phyloP scores from a whole-genome alignment of 768 basidiomycete genomes.

The Tylopilus rubrobrunneus region DNA sequence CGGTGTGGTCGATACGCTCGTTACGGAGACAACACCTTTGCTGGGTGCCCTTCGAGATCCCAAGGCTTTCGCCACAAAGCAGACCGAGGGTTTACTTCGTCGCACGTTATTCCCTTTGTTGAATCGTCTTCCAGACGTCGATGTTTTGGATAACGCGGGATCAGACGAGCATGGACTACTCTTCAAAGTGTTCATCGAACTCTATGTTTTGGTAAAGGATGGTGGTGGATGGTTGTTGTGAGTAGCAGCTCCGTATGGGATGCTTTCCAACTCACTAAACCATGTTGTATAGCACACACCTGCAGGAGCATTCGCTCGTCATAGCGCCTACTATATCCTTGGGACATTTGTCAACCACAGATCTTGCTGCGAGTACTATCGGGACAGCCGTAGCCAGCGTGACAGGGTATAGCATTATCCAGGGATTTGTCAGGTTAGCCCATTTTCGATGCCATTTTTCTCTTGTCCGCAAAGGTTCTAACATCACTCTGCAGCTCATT shows the following conservation, averaged over 20 bases:
- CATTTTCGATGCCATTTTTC: background rate
- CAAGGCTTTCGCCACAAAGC: slow-evolving; percentile 18
- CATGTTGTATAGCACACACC: slow-evolving; percentile 8
- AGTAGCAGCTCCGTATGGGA: background rate
- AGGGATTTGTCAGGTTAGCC: slow-evolving; percentile 36
- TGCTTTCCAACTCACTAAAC: background rate
- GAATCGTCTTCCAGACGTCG: slow-evolving; percentile 16
- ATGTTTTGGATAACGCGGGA: slow-evolving; percentile 15
- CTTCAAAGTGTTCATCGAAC: slow-evolving; percentile 14
- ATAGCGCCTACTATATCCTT: slow-evolving; percentile 35
- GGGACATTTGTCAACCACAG: slow-evolving; percentile 51
- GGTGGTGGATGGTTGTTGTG: slow-evolving; percentile 23
- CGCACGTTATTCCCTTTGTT: slow-evolving; percentile 14
- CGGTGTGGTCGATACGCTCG: background rate
- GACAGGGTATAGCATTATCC: slow-evolving; percentile 42
- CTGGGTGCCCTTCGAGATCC: slow-evolving; percentile 22
- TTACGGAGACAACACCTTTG: slow-evolving; percentile 25
- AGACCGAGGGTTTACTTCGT: slow-evolving; percentile 15
- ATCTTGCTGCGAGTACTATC: slow-evolving; percentile 48
- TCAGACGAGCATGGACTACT: slow-evolving; percentile 2
- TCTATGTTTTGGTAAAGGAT: slow-evolving; percentile 21
- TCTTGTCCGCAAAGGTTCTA: slow-evolving; percentile 9
- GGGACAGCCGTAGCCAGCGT: slow-evolving; percentile 39
- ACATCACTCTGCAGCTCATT: slow-evolving; percentile 12
- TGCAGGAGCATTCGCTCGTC: slow-evolving; percentile 25